Percentiles rank a stretch among this genome's conserved stretches.
Evolutionary conservation across 2,329 filamentous ascomycete genomes (phyloP).

Genomic region (Capronia coronata): DNA sequence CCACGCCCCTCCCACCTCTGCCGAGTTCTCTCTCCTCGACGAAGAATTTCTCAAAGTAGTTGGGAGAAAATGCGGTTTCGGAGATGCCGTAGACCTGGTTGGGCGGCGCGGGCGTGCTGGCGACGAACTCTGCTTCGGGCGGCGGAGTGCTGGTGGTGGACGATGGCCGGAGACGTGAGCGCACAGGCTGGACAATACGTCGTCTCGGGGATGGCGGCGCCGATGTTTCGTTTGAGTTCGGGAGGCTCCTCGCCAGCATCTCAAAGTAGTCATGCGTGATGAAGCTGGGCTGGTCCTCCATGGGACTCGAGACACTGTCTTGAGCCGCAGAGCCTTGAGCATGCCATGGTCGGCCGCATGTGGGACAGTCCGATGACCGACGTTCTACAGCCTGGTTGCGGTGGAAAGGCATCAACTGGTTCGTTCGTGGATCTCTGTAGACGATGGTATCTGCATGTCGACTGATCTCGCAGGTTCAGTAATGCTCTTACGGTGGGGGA

Average conservation of each 20-base stretch:
- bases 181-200: conserved; percentile 44
- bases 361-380: conserved; percentile 65
- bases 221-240: conserved; percentile 44
- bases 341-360: conserved; percentile 69
- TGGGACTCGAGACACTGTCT: conserved; percentile 31
- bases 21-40: conserved; percentile 81
- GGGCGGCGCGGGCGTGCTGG: conserved; percentile 39
- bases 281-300: conserved; percentile 54
- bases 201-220: conserved; percentile 47
- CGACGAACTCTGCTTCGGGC: conserved; percentile 46
- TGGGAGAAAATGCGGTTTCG: conserved; percentile 76
- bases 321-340: conserved; percentile 34
- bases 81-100: conserved; percentile 62
- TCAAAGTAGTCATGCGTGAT: conserved; percentile 92
- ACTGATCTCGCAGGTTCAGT: conserved; percentile 42
- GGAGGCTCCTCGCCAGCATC: conserved; percentile 65
- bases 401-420: conserved; percentile 64
- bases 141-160: conserved; percentile 34
- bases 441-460: conserved; percentile 91
- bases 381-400: conserved; percentile 47
- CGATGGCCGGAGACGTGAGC: conserved; percentile 29
- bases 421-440: conserved; percentile 77
- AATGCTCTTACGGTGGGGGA: conserved; percentile 1
- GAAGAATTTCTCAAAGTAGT: conserved; percentile 92
- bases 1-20: conserved; percentile 87